Evolutionary conservation across 164 flowering plant species (phyloP).

Genomic region (Hamamelis virginiana): DNA sequence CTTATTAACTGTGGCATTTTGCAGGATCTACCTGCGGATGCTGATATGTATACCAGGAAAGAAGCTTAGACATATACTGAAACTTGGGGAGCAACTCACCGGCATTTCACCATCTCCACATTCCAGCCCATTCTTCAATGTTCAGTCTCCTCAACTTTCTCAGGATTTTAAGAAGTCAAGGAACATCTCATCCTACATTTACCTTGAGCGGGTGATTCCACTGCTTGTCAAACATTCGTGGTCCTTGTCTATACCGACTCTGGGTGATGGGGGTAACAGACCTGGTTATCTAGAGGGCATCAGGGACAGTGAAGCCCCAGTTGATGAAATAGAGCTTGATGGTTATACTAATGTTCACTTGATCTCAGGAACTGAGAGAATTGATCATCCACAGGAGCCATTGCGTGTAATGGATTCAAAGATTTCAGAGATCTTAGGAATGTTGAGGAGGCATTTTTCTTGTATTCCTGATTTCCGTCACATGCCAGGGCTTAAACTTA

Average conservation of each 20-base stretch:
- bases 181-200: constrained; percentile 65
- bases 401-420: constrained; percentile 86
- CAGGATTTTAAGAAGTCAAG: constrained; percentile 53
- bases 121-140: constrained; percentile 53
- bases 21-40: constrained; percentile 90
- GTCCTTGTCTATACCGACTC: constrained; percentile 64
- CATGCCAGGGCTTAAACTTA: constrained; percentile 77
- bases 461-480: constrained; percentile 82
- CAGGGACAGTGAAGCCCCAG: constrained; percentile 35
- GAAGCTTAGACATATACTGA: constrained; percentile 74
- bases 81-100: constrained; percentile 62
- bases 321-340: constrained; percentile 37
- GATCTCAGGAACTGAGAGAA: constrained; percentile 29
- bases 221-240: constrained; percentile 83
- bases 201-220: constrained; percentile 61
- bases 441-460: constrained; percentile 71
- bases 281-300: constrained; percentile 38
- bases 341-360: constrained; percentile 20
- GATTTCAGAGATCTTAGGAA: constrained; percentile 55
- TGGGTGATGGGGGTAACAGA: constrained; percentile 30
- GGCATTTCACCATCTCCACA: constrained; percentile 69
- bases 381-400: constrained; percentile 42
- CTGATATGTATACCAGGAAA: constrained; percentile 83
- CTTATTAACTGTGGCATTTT: constrained; percentile 13
- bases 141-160: constrained; percentile 48